Base-by-base conservation (phyloP, 371 early-diverging fungal genomes). In the Coemansia sp. region DNA sequence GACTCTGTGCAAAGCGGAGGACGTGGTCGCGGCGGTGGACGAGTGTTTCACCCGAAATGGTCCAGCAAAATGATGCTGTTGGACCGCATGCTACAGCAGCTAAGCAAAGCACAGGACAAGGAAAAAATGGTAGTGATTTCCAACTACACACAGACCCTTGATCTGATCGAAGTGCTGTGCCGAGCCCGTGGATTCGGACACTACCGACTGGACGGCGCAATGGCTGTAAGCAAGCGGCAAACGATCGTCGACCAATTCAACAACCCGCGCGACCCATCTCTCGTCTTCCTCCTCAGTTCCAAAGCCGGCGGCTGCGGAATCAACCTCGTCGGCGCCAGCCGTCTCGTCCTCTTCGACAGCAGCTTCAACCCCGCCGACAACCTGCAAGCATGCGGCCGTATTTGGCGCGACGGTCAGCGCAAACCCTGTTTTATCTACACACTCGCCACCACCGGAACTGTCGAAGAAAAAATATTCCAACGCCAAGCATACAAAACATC, bases 271-370 rank as follows among this genome's bases (percentile, higher is more conserved):
- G 87, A 87, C 31, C 69, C 79, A 8, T 91, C 94, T 54, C 96
- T 97, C 79, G 87, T 98, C 4, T 99, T 99, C 71, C 78, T 99
- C 59, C 81, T 99, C 7, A 93, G 94, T 69, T 95, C 95, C 74
- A 97, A 97, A 78, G 98, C 98, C 0, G 99, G 99, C 77, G 99
- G 99, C 26, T 97, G 98, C 82, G 99, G 99, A 11, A 80, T 99
- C 60, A 99, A 99, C 71, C 80, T 99, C 80, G 93, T 97, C 67
- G 98, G 98, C 2, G 99, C 99, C 26, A 97, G 95, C 74, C 84
- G 98, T 2, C 84, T 99, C 14, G 88, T 98, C 0, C 83, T 99
- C 10, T 97, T 97, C 79, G 99, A 92, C 78, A 92, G 92, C 53
- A 86, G 86, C 70, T 87, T 87, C 71, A 82, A 84, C 59, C 87